Evolutionary conservation across 73 alveolate species (phyloP).

Genomic region (Tetrahymena thermophila): DNA sequence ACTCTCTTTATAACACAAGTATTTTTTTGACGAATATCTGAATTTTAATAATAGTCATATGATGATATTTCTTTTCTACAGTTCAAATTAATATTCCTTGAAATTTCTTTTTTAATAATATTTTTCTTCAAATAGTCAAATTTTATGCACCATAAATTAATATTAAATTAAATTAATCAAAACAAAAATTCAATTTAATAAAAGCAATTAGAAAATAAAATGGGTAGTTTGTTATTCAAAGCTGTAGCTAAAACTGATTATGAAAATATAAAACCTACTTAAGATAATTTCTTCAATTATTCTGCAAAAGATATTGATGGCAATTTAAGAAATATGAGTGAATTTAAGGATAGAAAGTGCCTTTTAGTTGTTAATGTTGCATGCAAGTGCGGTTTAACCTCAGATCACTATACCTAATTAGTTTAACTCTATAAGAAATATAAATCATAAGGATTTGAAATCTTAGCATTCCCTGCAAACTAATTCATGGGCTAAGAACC

Average conservation of each 20-base stretch:
- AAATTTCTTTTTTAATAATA: not conserved
- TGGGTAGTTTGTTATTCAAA: not conserved
- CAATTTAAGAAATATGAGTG: not conserved
- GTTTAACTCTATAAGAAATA: conserved; percentile 14
- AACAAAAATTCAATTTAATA: not conserved
- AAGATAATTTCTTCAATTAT: conserved; percentile 14
- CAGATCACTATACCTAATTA: conserved; percentile 36
- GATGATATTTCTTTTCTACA: not conserved
- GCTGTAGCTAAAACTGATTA: not conserved
- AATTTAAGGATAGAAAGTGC: not conserved
- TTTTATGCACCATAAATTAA: not conserved
- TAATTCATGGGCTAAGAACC: conserved; percentile 78
- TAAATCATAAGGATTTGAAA: conserved; percentile 41
- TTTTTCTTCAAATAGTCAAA: too few relatives aligned
- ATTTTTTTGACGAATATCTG: not conserved
- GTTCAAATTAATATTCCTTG: not conserved
- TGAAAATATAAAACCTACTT: not conserved
- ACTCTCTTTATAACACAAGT: too few relatives aligned
- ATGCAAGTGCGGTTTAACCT: conserved; percentile 54
- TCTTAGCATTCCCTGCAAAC: conserved; percentile 70
- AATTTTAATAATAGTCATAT: too few relatives aligned
- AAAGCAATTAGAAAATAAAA: not conserved
- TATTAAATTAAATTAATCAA: not conserved
- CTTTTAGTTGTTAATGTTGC: conserved; percentile 57
- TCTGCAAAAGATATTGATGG: conserved; percentile 40